Conservation (phyloP, 2,329 filamentous ascomycete genomes). For the Macrophomina tecta region DNA sequence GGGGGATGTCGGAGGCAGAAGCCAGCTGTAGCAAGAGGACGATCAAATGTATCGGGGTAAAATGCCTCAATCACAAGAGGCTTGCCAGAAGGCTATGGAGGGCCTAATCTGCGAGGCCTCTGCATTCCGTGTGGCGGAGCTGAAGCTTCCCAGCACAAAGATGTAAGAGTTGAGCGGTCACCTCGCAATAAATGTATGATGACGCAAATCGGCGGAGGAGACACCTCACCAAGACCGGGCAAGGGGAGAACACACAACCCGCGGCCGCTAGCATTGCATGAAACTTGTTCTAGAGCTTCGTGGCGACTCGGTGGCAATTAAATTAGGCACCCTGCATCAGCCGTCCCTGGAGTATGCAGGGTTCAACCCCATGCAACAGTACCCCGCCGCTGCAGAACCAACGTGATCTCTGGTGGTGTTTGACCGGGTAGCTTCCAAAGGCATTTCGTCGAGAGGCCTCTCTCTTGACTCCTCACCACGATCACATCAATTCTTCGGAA, state of each 20-base stretch:
- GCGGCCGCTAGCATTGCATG: not conserved
- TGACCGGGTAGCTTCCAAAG: too few relatives aligned
- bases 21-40: not conserved
- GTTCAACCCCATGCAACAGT: not conserved
- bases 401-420: not conserved
- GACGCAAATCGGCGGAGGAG: conserved; percentile 5
- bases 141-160: not conserved
- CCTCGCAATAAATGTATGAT: not conserved
- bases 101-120: not conserved
- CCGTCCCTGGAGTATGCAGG: conserved; percentile 4
- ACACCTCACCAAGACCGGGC: not conserved
- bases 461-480: too few relatives aligned
- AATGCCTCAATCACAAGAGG: not conserved
- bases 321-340: conserved; percentile 9
- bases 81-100: not conserved
- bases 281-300: conserved; percentile 15
- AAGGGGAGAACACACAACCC: not conserved
- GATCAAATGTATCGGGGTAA: not conserved
- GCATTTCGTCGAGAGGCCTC: too few relatives aligned
- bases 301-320: conserved; percentile 1
- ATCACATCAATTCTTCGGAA: too few relatives aligned
- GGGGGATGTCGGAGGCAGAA: conserved; percentile 6
- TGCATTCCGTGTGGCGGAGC: not conserved
- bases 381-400: not conserved
- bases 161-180: conserved; percentile 1